Evolutionary conservation across 2,329 filamentous ascomycete genomes (phyloP).

Genomic region (Cercospora sojina): DNA sequence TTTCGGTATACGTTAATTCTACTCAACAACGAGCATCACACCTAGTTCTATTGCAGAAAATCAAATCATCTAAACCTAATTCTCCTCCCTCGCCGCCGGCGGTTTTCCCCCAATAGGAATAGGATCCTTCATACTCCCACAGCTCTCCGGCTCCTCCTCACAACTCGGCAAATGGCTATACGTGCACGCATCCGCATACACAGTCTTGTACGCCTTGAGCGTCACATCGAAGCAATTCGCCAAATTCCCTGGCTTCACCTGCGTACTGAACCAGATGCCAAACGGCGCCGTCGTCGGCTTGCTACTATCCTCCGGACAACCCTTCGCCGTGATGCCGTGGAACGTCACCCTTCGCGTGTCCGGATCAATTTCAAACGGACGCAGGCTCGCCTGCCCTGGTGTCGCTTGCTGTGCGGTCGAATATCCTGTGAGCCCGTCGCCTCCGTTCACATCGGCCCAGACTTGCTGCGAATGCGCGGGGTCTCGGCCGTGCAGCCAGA

Average conservation of each 20-base stretch:
- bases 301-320: neutral
- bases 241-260: neutral
- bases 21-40: no score
- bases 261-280: neutral
- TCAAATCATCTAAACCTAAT: no score
- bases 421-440: neutral
- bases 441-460: neutral
- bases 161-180: neutral
- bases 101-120: neutral
- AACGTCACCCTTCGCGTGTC: neutral
- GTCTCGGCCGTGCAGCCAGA: neutral
- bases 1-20: no score
- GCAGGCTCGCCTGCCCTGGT: neutral
- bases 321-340: neutral
- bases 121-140: neutral
- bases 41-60: no score
- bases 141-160: neutral
- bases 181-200: neutral
- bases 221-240: neutral
- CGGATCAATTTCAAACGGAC: neutral
- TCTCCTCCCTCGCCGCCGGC: neutral
- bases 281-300: neutral
- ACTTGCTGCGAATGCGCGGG: neutral
- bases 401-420: neutral
- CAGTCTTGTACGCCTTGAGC: neutral